These are phyloP conservation scores for Fusarium decemcellulare DNA, from an alignment of 2,329 filamentous ascomycete genomes.

Conservation along the genomic window DNA sequence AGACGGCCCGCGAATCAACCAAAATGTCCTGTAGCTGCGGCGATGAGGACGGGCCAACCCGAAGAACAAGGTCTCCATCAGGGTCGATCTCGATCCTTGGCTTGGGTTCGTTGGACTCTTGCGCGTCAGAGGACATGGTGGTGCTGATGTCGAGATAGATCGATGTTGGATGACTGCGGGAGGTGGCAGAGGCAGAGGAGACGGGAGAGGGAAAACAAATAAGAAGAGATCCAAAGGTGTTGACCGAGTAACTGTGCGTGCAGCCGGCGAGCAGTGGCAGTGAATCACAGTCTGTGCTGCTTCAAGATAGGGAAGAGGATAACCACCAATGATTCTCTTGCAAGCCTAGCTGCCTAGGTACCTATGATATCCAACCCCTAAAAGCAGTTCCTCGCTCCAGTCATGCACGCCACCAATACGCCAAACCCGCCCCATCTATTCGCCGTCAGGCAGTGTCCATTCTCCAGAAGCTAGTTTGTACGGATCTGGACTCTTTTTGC, in stretches of 20 bases:
- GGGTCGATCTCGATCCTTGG: conserved; percentile 11
- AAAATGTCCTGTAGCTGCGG: conserved; percentile 10
- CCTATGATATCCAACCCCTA: no score
- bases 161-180: not conserved
- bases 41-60: conserved; percentile 4
- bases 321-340: no score
- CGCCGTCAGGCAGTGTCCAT: no score
- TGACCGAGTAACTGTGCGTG: not conserved
- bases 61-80: conserved; percentile 21
- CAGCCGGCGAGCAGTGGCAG: conserved; percentile 12
- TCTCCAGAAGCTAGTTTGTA: no score
- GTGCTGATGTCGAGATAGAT: not conserved
- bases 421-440: no score
- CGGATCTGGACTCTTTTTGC: no score
- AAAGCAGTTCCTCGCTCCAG: no score
- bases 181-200: no score
- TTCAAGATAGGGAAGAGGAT: no score
- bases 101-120: not conserved
- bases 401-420: no score
- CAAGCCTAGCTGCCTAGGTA: no score
- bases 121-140: not conserved
- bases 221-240: not conserved
- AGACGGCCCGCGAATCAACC: conserved; percentile 29
- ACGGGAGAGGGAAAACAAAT: not conserved
- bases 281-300: not conserved